Base-by-base conservation (phyloP, 163 green algal species). In the Volvox carteri region DNA sequence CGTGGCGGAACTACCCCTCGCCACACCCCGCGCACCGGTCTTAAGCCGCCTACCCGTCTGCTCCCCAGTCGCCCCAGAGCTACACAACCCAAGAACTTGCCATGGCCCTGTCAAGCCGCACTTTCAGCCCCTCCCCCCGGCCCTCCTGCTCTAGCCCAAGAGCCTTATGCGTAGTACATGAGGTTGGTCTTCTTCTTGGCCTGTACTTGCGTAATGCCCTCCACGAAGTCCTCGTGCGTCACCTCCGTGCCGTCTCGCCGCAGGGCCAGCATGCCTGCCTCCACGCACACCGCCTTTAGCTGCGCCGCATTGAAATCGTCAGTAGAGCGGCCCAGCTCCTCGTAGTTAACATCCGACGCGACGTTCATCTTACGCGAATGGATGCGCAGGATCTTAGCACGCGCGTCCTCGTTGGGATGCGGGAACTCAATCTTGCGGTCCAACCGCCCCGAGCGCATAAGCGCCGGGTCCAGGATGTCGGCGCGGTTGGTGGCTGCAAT, bases 371-470 rank as follows among this genome's bases (percentile, higher is more conserved):
- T 99, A 37, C 97, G 93, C 21, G 94, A 95, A 94, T 99, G 98
- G 85, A 99, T 99, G 85, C 96, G 95, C 81, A 99, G 81, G 91
- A 99, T 99, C 91, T 99, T 98, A 62, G 98, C 98, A 2, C 98
- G 94, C 3, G 98, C 97, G 88, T 99, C 97, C 90, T 99, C 98
- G 67, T 96, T 98, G 48, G 98, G 98, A 92, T 99, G 98, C 16
- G 98, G 98, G 93, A 99, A 99, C 96, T 99, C 98, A 78, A 99
- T 99, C 93, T 99, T 99, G 68, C 98, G 94, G 88, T 99, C 98
- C 44, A 99, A 92, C 7, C 98, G 96, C 2, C 98, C 98, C 7
- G 95, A 98, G 44, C 98, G 96, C 97, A 99, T 98, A n/a, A 99
- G 94, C 11, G 98, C 98, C 4, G 98, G 98, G 92, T 99, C 98